Base-by-base conservation (phyloP, 202 grass and related monocot genomes). In the Dendrocalamus latiflorus region DNA sequence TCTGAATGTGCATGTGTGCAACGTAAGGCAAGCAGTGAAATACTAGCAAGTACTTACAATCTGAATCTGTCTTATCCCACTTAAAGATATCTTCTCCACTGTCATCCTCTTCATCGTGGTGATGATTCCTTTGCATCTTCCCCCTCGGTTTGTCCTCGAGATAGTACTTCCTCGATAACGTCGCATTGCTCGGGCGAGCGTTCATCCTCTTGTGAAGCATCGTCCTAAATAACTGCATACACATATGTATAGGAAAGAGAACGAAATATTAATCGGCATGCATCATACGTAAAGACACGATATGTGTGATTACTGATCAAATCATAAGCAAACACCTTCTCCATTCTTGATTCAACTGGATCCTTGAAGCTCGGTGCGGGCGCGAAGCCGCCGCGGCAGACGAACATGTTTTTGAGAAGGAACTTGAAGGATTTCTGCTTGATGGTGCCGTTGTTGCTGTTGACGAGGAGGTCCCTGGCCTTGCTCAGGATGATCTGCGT, bases 11-110 rank as follows among this genome's bases (percentile, higher is more conserved):
- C 67, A 48, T 47, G 69, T 33, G 34, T 82, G 17, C 70, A 51
- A 53, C 14, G 16, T 44, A 12, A 61, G 15, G 57, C 54, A 2
- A 2, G 53, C 10, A 14, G 6, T 17, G 5, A 36, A 47, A 72
- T 36, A 38, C 1, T 9, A 37, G 3, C 3, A 17, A 28, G 7
- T 12, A 84, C 95, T 98, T 88, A 99, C 96, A 99, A 48, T 99
- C 96, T 59, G 96, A 87, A 87, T 99, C 93, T 26, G 96, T 99
- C 80, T 90, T 99, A 37, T 92, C 96, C 96, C 96, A 99, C 85
- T 92, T 99, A 17, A 77, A 80, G 34, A 63, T 60, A 36, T 91
- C 81, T 45, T 93, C 77, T 33, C 75, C 79, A 8, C 61, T 79
- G 41, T 89, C 83, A 44, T 42, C 39, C 1, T 85, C 80, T 6